Conservation (phyloP, 169 alveolate genomes). For the Theileria sp. region DNA sequence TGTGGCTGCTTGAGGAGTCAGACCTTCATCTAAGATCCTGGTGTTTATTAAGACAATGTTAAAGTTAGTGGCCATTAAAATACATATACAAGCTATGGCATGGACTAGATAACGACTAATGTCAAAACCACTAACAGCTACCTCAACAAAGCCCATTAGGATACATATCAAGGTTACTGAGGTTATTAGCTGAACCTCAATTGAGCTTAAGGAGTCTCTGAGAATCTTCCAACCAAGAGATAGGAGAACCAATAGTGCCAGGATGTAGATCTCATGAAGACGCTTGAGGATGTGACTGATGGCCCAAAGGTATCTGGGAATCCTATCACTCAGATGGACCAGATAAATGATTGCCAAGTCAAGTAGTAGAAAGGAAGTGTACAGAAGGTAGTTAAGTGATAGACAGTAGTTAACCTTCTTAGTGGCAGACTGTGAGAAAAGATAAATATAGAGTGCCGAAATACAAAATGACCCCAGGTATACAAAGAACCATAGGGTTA, state of each 20-base stretch:
- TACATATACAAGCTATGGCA: constrained; percentile 45
- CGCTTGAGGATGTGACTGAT: constrained; percentile 41
- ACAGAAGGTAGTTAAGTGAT: constrained; percentile 41
- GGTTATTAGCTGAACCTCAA: constrained; percentile 36
- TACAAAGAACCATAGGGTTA: constrained; percentile 35
- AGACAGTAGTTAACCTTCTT: constrained; percentile 37
- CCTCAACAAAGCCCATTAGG: constrained; percentile 53
- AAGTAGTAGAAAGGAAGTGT: constrained; percentile 30
- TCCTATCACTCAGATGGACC: constrained; percentile 11
- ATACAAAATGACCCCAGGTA: constrained; percentile 6
- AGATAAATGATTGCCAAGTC: constrained; percentile 29
- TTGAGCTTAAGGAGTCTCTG: constrained; percentile 28
- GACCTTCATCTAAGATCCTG: constrained; percentile 46
- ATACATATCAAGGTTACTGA: constrained; percentile 20
- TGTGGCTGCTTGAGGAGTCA: constrained; percentile 43
- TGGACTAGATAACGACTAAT: constrained; percentile 43
- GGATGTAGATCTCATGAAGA: constrained; percentile 49
- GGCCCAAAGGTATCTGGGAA: constrained; percentile 40
- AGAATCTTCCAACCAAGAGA: constrained; percentile 64
- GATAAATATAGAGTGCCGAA: constrained; percentile 10
- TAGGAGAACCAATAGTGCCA: constrained; percentile 33
- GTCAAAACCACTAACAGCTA: constrained; percentile 50
- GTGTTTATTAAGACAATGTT: constrained; percentile 45
- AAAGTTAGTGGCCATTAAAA: constrained; percentile 52
- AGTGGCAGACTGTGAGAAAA: not conserved